phyloP scores from a whole-genome alignment of 108 stramenopile genomes.

The Nannochloropsis oceanica region DNA sequence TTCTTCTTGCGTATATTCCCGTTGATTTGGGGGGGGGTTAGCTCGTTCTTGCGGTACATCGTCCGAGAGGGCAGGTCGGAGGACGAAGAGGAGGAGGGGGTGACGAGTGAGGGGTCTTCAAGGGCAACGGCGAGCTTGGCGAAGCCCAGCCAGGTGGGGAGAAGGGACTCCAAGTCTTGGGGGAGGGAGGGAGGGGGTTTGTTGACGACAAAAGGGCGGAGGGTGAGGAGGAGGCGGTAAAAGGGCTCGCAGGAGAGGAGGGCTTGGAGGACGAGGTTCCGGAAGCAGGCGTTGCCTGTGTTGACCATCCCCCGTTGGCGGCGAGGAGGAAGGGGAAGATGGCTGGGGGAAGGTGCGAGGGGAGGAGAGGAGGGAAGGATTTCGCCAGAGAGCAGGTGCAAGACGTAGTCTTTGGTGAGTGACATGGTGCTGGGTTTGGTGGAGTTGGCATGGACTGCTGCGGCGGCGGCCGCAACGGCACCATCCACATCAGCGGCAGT shows the following conservation, averaged over 20 bases:
- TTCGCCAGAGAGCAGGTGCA: neutral
- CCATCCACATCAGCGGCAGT: no score
- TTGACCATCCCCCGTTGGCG: constrained; percentile 14
- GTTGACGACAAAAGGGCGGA: neutral
- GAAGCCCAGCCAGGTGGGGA: neutral
- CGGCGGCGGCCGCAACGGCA: no score
- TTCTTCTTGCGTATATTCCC: neutral
- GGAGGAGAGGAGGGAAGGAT: neutral
- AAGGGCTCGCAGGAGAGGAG: constrained; percentile 21
- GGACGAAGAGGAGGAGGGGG: neutral
- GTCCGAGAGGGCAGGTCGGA: neutral
- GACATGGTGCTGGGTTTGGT: no score
- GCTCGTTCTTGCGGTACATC: neutral
- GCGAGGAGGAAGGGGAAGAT: neutral
- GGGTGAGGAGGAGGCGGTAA: neutral
- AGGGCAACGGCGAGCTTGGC: neutral
- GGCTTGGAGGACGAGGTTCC: constrained; percentile 10
- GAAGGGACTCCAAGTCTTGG: neutral
- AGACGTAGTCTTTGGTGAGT: neutral
- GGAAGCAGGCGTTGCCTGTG: constrained; percentile 28
- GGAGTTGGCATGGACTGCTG: no score
- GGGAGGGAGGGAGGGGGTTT: neutral
- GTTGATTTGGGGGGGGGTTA: no score
- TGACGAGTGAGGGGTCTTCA: neutral
- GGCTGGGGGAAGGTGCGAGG: neutral